These are phyloP conservation scores for Colletotrichum godetiae DNA, from an alignment of 2,329 filamentous ascomycete genomes.

Conservation along the genomic window DNA sequence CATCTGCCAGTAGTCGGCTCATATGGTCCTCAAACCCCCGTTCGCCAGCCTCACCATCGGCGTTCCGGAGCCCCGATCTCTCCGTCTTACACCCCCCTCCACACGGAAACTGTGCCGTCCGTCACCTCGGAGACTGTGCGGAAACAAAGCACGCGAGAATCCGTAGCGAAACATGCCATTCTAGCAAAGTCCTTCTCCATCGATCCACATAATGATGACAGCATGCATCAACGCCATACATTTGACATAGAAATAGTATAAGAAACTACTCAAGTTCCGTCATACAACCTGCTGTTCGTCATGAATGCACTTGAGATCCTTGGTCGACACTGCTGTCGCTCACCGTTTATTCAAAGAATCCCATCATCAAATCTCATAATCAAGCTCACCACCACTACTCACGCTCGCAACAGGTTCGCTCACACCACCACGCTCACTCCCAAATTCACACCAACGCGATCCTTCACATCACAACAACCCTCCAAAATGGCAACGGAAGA, in stretches of 20 bases:
- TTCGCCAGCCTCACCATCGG: not conserved
- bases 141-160: not conserved
- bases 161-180: not conserved
- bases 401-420: not conserved
- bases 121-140: not conserved
- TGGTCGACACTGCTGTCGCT: not conserved
- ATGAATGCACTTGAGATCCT: not conserved
- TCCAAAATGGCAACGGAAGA: slow-evolving; percentile 39
- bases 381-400: not conserved
- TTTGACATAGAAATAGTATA: not conserved
- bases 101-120: not conserved
- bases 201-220: not conserved
- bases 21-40: not conserved
- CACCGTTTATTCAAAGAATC: not conserved
- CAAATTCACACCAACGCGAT: not conserved
- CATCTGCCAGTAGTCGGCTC: not conserved
- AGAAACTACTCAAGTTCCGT: not conserved
- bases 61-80: not conserved
- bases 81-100: not conserved
- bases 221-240: not conserved
- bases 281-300: too few species aligned
- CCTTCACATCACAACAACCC: not conserved
- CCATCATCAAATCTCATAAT: not conserved
- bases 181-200: not conserved
- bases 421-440: not conserved